Evolutionary conservation across 2,329 filamentous ascomycete genomes (phyloP).

Genomic region (Aspergillus sp.): DNA sequence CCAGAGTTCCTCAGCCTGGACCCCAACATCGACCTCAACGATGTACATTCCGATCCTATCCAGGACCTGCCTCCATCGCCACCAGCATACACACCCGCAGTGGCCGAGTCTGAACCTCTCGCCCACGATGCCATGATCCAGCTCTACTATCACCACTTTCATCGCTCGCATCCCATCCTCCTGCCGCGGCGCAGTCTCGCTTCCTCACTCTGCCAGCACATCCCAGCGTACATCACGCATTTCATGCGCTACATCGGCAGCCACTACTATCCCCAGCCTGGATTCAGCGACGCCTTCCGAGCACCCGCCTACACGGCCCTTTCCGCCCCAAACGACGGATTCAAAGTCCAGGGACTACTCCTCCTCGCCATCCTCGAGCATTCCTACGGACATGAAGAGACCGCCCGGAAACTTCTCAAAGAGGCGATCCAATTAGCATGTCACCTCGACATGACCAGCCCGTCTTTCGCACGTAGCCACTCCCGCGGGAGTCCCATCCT

Average conservation of each 20-base stretch:
- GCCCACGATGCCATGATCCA: slow-evolving; percentile 38
- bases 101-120: slow-evolving; percentile 12
- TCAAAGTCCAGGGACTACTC: slow-evolving; percentile 36
- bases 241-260: slow-evolving; percentile 55
- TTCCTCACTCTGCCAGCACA: slow-evolving; percentile 30
- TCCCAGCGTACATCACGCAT: slow-evolving; percentile 47
- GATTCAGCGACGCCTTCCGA: slow-evolving; percentile 24
- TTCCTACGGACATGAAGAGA: slow-evolving; percentile 28
- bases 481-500: slow-evolving; percentile 60
- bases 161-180: slow-evolving; percentile 54
- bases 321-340: slow-evolving; percentile 25
- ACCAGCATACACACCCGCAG: slow-evolving; percentile 8
- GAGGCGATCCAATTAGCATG: slow-evolving; percentile 69
- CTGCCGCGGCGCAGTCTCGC: slow-evolving; percentile 43
- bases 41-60: background rate
- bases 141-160: slow-evolving; percentile 55
- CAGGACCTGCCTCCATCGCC: background rate
- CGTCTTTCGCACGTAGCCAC: slow-evolving; percentile 53
- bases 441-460: slow-evolving; percentile 70
- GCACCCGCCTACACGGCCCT: slow-evolving; percentile 18
- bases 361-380: slow-evolving; percentile 35
- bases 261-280: slow-evolving; percentile 46
- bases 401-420: slow-evolving; percentile 47
- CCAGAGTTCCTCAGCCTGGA: slow-evolving; percentile 5
- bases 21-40: background rate